These are phyloP conservation scores for Cerioporus squamosus DNA, from an alignment of 1,284 basidiomycete genomes.

Conservation along the genomic window DNA sequence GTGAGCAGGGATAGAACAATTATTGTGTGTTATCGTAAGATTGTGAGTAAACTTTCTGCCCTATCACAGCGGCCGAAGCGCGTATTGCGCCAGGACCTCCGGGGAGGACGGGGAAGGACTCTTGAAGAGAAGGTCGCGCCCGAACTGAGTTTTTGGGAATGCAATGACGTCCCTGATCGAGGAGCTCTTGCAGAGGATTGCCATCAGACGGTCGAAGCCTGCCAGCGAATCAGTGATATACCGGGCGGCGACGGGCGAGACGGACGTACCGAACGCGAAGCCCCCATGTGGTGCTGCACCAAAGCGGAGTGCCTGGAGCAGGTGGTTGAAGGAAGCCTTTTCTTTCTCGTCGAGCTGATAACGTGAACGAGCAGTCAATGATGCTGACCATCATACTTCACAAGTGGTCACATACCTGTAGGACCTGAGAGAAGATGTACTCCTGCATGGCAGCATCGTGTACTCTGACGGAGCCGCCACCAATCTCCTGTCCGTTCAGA, in stretches of 20 bases:
- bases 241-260: background rate
- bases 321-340: conserved; percentile 78
- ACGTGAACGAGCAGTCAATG: background rate
- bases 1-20: background rate
- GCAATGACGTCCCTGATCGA: conserved; percentile 96
- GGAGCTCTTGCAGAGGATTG: conserved; percentile 83
- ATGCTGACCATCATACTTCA: background rate
- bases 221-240: background rate
- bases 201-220: conserved; percentile 94
- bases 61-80: conserved; percentile 45
- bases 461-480: conserved; percentile 91
- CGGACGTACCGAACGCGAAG: conserved; percentile 78
- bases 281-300: conserved; percentile 98
- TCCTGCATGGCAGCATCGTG: conserved; percentile 90
- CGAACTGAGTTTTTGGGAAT: conserved; percentile 89
- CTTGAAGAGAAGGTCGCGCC: conserved; percentile 88
- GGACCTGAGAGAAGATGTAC: conserved; percentile 76
- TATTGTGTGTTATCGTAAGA: conserved; percentile 2
- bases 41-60: conserved; percentile 6
- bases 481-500: conserved; percentile 93
- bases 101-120: conserved; percentile 71
- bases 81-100: conserved; percentile 67
- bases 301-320: conserved; percentile 83
- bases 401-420: conserved; percentile 59
- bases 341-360: conserved; percentile 74